Evolutionary conservation across 306 rosid genomes (phyloP).

Genomic region (Quercus berberidifolia): DNA sequence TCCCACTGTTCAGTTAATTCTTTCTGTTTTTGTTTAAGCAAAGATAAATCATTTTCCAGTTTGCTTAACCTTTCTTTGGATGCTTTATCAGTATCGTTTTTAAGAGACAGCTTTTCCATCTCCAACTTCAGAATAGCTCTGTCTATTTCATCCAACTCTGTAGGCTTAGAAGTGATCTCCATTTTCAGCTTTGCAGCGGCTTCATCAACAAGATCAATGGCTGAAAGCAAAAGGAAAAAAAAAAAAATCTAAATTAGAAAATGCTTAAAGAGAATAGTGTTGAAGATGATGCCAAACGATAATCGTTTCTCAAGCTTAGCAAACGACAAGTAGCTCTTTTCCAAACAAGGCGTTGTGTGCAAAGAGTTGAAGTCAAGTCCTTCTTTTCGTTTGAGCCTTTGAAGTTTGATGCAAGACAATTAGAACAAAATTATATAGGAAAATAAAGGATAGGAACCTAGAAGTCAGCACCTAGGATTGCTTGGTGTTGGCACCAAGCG

Average conservation of each 20-base stretch:
- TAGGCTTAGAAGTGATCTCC: conserved; percentile 98
- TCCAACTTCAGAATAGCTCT: conserved; percentile 85
- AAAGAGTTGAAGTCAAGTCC: too few relatives aligned
- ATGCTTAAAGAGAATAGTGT: background rate
- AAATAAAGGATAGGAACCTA: too few relatives aligned
- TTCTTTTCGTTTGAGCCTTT: too few relatives aligned
- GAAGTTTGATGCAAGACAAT: too few relatives aligned
- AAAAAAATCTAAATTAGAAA: conserved; percentile 2
- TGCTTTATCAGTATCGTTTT: conserved; percentile 92
- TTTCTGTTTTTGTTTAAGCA: conserved; percentile 81
- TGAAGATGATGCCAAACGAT: too few relatives aligned
- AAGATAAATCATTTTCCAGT: conserved; percentile 69
- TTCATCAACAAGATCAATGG: conserved; percentile 97
- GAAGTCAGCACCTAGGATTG: too few relatives aligned
- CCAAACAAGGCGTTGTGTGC: too few relatives aligned
- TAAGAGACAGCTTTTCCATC: conserved; percentile 91
- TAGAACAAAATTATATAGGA: too few relatives aligned
- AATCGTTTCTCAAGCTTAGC: too few relatives aligned
- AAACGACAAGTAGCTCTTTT: too few relatives aligned
- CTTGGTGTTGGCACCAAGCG: too few relatives aligned
- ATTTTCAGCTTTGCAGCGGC: conserved; percentile 98
- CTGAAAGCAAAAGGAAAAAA: conserved; percentile 39
- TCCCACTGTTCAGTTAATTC: conserved; percentile 82
- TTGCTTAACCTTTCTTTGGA: conserved; percentile 85
- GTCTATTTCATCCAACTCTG: conserved; percentile 88